These are phyloP conservation scores for Flaveria bidentis DNA, from an alignment of 129 eudicot species.

Conservation along the genomic window DNA sequence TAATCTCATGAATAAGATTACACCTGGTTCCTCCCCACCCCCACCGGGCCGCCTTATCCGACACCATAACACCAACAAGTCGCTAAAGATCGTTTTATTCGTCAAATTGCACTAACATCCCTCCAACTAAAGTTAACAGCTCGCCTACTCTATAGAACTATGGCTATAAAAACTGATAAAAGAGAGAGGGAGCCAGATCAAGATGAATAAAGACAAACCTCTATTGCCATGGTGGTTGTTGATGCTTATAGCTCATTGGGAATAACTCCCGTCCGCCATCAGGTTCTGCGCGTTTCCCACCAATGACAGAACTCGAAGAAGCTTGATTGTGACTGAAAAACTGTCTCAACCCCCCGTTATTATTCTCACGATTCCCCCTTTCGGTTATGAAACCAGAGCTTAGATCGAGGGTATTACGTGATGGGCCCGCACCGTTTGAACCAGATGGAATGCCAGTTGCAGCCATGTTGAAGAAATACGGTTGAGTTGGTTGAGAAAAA, in stretches of 20 bases:
- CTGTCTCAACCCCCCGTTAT: conserved; percentile 49
- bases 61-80: conserved; percentile 7
- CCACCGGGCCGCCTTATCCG: background rate
- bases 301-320: conserved; percentile 41
- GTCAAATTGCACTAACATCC: conserved; percentile 30
- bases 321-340: conserved; percentile 51
- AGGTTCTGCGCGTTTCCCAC: conserved; percentile 44
- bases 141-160: conserved; percentile 41
- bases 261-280: conserved; percentile 40
- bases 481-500: conserved; percentile 45
- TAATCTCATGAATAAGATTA: conserved; percentile 38
- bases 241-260: conserved; percentile 42
- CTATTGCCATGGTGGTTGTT: conserved; percentile 46
- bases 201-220: conserved; percentile 29
- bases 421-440: conserved; percentile 54
- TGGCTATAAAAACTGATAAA: conserved; percentile 31
- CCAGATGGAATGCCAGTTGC: conserved; percentile 40
- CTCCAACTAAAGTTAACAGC: conserved; percentile 43
- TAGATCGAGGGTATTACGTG: conserved; percentile 53
- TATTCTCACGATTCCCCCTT: conserved; percentile 51
- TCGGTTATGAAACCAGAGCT: conserved; percentile 62
- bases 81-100: conserved; percentile 21
- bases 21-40: background rate
- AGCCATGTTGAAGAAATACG: conserved; percentile 58
- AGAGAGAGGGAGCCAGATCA: conserved; percentile 28